Evolutionary conservation across 2,329 filamentous ascomycete genomes (phyloP).

Genomic region (Meredithiella fracta): DNA sequence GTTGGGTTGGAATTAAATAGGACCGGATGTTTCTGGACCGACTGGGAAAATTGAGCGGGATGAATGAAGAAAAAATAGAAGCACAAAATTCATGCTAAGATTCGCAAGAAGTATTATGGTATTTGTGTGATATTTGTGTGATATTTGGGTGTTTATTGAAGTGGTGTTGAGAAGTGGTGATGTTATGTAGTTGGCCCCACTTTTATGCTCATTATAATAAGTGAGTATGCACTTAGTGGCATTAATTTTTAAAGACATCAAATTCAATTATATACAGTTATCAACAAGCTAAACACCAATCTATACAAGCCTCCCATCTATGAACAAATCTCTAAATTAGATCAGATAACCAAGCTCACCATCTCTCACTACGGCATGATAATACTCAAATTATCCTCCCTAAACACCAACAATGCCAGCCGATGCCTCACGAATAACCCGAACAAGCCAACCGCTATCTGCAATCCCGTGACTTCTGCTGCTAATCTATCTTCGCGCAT

Average conservation of each 20-base stretch:
- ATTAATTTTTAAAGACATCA: too few relatives aligned
- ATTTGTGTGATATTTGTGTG: background rate
- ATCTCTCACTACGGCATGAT: slow-evolving; percentile 2
- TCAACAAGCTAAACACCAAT: too few relatives aligned
- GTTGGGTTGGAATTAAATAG: too few relatives aligned
- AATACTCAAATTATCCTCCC: slow-evolving; percentile 52
- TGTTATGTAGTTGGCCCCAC: background rate
- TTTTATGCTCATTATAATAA: background rate
- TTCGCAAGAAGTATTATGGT: too few relatives aligned
- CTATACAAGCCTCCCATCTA: too few relatives aligned
- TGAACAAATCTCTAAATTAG: too few relatives aligned
- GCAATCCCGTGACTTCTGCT: slow-evolving; percentile 62
- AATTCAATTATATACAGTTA: too few relatives aligned
- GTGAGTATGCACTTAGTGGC: background rate
- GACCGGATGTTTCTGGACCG: too few relatives aligned
- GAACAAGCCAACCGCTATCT: slow-evolving; percentile 57
- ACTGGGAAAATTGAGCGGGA: too few relatives aligned
- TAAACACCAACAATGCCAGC: slow-evolving; percentile 76
- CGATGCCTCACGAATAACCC: slow-evolving; percentile 76
- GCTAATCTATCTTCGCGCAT: slow-evolving; percentile 75
- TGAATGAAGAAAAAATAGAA: too few relatives aligned
- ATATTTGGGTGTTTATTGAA: background rate
- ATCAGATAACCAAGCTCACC: background rate
- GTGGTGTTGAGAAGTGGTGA: background rate
- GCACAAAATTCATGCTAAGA: too few relatives aligned